Percentiles rank a stretch among this genome's conserved stretches.
Conservation (phyloP, 2,329 filamentous ascomycete species). For the Spiromastix sp. region DNA sequence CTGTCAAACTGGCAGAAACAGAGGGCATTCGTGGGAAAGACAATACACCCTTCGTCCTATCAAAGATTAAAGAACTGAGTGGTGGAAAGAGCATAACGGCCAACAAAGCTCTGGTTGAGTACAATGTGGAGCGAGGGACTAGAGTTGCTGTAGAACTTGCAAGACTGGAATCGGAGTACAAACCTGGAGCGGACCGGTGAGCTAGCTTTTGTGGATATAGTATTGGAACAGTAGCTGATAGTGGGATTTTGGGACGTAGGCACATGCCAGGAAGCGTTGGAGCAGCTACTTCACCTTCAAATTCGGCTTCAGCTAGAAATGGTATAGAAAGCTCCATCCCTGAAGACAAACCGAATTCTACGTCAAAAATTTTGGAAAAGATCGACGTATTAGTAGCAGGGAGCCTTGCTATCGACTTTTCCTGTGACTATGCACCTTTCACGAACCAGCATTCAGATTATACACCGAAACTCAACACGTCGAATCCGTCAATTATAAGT, state of each 20-base stretch:
- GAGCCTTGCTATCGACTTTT: constrained; percentile 79
- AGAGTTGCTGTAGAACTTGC: constrained; percentile 53
- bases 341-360: constrained; percentile 5
- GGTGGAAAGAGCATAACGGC: constrained; percentile 60
- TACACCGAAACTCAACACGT: constrained; percentile 54
- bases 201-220: constrained; percentile 17
- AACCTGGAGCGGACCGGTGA: constrained; percentile 26
- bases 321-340: constrained; percentile 9
- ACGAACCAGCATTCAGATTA: constrained; percentile 22
- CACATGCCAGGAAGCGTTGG: constrained; percentile 24
- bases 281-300: constrained; percentile 13
- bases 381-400: constrained; percentile 76
- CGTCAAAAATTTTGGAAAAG: constrained; percentile 15
- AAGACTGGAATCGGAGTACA: constrained; percentile 38
- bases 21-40: constrained; percentile 60
- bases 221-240: constrained; percentile 25
- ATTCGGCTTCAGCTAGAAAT: constrained; percentile 16
- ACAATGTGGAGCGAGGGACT: constrained; percentile 56
- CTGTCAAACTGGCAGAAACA: constrained; percentile 53
- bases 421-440: constrained; percentile 62
- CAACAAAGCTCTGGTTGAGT: constrained; percentile 60
- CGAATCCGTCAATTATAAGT: constrained; percentile 70
- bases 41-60: constrained; percentile 77
- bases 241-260: constrained; percentile 21
- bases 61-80: constrained; percentile 69